Conservation (phyloP, 2,329 filamentous ascomycete genomes). For the Calonectria fujianensis region DNA sequence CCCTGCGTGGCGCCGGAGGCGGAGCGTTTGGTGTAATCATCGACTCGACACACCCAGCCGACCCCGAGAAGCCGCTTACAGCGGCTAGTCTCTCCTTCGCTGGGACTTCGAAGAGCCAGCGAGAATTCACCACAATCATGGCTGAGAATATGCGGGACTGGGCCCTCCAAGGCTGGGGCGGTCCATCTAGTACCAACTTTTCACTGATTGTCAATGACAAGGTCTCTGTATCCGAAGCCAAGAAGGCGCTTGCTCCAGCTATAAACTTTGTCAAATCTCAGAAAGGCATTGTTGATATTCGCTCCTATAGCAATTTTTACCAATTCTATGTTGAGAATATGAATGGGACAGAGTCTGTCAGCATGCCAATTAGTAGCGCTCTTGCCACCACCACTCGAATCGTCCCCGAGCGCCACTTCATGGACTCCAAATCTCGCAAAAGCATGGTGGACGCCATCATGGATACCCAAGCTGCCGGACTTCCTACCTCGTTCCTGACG, state of each 20-base stretch:
- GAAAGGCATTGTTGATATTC: not conserved
- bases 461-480: slow-evolving; percentile 12
- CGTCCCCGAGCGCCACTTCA: not conserved
- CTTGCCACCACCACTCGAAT: slow-evolving; percentile 1
- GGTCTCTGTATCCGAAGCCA: not conserved
- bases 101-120: slow-evolving; percentile 1
- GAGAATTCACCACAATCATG: slow-evolving; percentile 7
- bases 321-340: not conserved
- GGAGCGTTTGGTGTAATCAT: slow-evolving; percentile 11
- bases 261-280: not conserved
- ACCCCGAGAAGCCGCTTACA: not conserved
- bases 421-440: not conserved
- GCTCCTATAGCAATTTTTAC: not conserved
- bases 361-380: slow-evolving; percentile 1
- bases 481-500: not conserved
- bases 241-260: not conserved
- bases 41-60: not conserved
- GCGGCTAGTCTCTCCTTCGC: not conserved
- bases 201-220: slow-evolving; percentile 4
- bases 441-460: slow-evolving; percentile 5
- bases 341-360: not conserved
- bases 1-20: not conserved
- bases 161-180: slow-evolving; percentile 10
- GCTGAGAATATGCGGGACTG: not conserved
- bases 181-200: slow-evolving; percentile 8